Evolutionary conservation across 2,329 filamentous ascomycete species (phyloP).

Genomic region (Fusarium dimerum): DNA sequence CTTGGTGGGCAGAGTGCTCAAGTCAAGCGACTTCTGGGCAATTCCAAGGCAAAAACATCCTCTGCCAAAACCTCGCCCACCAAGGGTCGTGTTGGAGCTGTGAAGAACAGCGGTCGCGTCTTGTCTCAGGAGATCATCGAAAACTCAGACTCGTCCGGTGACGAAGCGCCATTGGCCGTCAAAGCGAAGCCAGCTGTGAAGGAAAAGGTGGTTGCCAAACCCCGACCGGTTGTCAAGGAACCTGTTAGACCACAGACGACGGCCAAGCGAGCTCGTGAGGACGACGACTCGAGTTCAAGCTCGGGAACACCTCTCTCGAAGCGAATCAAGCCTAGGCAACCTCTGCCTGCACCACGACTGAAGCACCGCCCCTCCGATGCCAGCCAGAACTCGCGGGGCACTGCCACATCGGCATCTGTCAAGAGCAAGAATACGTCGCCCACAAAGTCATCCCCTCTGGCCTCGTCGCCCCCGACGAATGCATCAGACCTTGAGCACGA

Average conservation of each 20-base stretch:
- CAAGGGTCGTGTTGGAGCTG: slow-evolving; percentile 40
- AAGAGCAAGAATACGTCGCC: slow-evolving; percentile 59
- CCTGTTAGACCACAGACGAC: slow-evolving; percentile 36
- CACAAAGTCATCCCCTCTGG: slow-evolving; percentile 63
- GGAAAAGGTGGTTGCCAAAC: slow-evolving; percentile 35
- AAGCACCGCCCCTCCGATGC: slow-evolving; percentile 52
- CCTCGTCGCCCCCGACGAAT: slow-evolving; percentile 66
- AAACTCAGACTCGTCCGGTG: slow-evolving; percentile 58
- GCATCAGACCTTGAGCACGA: slow-evolving; percentile 61
- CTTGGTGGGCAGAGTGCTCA: slow-evolving; percentile 53
- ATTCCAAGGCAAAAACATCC: slow-evolving; percentile 36
- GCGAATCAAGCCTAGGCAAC: slow-evolving; percentile 54
- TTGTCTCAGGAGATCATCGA: slow-evolving; percentile 58
- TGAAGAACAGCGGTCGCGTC: slow-evolving; percentile 44
- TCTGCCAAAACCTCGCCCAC: slow-evolving; percentile 37
- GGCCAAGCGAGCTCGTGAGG: slow-evolving; percentile 54
- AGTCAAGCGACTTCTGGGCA: slow-evolving; percentile 53
- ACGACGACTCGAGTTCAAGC: slow-evolving; percentile 59
- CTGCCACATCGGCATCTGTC: slow-evolving; percentile 39
- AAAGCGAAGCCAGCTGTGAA: slow-evolving; percentile 35
- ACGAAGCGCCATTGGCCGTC: slow-evolving; percentile 43
- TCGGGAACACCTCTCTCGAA: slow-evolving; percentile 60
- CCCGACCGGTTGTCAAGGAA: slow-evolving; percentile 31
- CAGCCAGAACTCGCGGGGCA: slow-evolving; percentile 48
- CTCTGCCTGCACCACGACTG: slow-evolving; percentile 32